These are phyloP conservation scores for Fusarium udum DNA, from an alignment of 2,329 filamentous ascomycete species.

Conservation along the genomic window DNA sequence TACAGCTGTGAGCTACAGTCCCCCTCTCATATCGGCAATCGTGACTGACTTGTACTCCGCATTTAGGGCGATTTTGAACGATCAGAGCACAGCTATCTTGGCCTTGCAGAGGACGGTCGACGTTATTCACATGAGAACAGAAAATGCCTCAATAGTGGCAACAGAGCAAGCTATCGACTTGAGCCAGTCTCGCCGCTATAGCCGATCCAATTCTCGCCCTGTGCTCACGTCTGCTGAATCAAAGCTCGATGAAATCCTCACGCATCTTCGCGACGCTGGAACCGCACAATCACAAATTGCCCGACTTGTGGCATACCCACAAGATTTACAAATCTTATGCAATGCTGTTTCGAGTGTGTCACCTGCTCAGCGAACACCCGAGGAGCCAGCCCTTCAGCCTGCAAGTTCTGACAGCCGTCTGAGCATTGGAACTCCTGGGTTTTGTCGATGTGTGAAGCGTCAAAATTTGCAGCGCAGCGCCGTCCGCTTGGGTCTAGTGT, in stretches of 20 bases:
- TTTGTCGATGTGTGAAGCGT: neutral
- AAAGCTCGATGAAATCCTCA: neutral
- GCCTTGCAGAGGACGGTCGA: too few species aligned
- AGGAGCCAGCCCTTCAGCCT: neutral
- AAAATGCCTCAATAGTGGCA: neutral
- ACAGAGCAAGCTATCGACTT: too few species aligned
- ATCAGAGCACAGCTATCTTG: neutral
- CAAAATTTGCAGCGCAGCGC: neutral
- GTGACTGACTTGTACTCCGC: accelerated
- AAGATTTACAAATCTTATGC: neutral
- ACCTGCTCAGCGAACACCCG: too few species aligned
- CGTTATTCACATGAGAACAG: too few species aligned
- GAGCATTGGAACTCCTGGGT: too few species aligned
- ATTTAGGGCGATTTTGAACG: neutral
- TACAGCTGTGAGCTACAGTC: accelerated
- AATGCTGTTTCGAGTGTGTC: neutral
- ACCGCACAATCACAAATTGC: neutral
- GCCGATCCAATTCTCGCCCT: too few species aligned
- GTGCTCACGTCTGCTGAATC: too few species aligned
- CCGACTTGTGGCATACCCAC: neutral
- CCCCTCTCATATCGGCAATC: accelerated
- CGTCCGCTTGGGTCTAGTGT: neutral
- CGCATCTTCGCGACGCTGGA: neutral
- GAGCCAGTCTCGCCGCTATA: too few species aligned
- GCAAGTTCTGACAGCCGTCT: too few species aligned